Evolutionary conservation across 2,329 filamentous ascomycete genomes (phyloP).

Genomic region (Pseudocercospora musae): DNA sequence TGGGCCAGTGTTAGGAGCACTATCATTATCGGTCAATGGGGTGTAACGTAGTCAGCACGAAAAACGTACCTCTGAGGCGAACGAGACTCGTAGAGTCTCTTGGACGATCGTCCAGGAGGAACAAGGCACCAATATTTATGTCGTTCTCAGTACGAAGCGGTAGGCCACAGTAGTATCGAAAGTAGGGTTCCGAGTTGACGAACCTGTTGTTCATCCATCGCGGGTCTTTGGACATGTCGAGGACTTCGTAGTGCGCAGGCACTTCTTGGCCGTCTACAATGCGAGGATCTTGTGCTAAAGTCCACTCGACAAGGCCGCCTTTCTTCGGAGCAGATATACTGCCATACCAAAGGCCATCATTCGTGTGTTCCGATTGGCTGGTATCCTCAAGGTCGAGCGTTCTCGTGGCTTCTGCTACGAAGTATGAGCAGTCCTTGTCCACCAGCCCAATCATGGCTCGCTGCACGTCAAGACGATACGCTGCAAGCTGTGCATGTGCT

Average conservation of each 20-base stretch:
- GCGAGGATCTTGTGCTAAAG: conserved; percentile 37
- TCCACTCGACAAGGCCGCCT: conserved; percentile 55
- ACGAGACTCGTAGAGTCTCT: conserved; percentile 37
- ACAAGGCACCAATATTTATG: conserved; percentile 55
- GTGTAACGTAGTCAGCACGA: not conserved
- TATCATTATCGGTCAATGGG: conserved; percentile 5
- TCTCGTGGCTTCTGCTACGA: conserved; percentile 52
- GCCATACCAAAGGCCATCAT: conserved; percentile 37
- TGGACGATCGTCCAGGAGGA: conserved; percentile 58
- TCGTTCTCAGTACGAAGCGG: conserved; percentile 35
- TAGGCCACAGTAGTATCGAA: conserved; percentile 36
- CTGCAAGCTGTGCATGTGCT: conserved; percentile 49
- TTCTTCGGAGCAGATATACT: conserved; percentile 58
- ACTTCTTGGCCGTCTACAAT: conserved; percentile 26
- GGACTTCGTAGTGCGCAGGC: conserved; percentile 37
- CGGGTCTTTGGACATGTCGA: conserved; percentile 30
- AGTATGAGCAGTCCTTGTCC: conserved; percentile 48
- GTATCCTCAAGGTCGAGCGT: conserved; percentile 40
- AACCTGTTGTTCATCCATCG: conserved; percentile 33
- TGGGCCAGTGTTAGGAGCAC: conserved; percentile 45
- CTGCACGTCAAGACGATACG: conserved; percentile 47
- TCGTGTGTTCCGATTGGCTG: conserved; percentile 22
- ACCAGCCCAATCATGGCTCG: conserved; percentile 53
- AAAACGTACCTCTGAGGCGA: conserved; percentile 13
- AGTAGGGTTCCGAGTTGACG: conserved; percentile 30